A percentile compares a stretch with the other conserved stretches of the same genome.
Conservation (phyloP, 306 rosid genomes). For the Quercus dentata region DNA sequence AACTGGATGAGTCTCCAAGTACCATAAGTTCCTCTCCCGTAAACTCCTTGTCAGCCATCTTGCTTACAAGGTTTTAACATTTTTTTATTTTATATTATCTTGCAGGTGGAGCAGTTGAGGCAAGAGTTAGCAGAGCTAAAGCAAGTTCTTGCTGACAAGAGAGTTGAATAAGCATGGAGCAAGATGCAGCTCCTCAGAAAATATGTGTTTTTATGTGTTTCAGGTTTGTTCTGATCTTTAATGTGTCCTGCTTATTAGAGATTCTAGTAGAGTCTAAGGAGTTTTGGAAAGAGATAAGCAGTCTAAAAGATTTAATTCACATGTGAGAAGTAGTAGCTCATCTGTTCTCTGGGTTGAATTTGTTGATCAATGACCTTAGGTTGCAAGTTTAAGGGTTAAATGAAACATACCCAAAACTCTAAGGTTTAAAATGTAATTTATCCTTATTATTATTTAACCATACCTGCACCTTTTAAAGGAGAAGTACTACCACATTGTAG, state of each 20-base stretch:
- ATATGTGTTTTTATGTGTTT: conserved; percentile 50
- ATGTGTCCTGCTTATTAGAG: conserved; percentile 15
- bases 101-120: conserved; percentile 90
- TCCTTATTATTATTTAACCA: too few relatives aligned
- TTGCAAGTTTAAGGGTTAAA: too few relatives aligned
- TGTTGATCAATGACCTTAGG: too few relatives aligned
- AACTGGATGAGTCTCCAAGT: conserved; percentile 14
- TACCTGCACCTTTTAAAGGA: too few relatives aligned
- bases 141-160: conserved; percentile 64
- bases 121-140: conserved; percentile 57
- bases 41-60: neutral
- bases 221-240: conserved; percentile 49
- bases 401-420: too few relatives aligned
- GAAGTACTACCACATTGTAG: too few relatives aligned
- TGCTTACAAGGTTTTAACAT: conserved; percentile 9
- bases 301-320: too few relatives aligned
- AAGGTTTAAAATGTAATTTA: too few relatives aligned
- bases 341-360: too few relatives aligned
- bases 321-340: too few relatives aligned
- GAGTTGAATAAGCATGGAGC: conserved; percentile 75
- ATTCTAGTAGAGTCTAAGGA: neutral
- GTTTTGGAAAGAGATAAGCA: too few relatives aligned
- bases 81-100: conserved; percentile 9
- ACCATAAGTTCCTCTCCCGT: conserved; percentile 12
- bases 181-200: conserved; percentile 74